Percentiles rank a stretch among this genome's conserved stretches.
phyloP scores from a whole-genome alignment of 257 asterid genomes.

The Scutellaria galericulata region DNA sequence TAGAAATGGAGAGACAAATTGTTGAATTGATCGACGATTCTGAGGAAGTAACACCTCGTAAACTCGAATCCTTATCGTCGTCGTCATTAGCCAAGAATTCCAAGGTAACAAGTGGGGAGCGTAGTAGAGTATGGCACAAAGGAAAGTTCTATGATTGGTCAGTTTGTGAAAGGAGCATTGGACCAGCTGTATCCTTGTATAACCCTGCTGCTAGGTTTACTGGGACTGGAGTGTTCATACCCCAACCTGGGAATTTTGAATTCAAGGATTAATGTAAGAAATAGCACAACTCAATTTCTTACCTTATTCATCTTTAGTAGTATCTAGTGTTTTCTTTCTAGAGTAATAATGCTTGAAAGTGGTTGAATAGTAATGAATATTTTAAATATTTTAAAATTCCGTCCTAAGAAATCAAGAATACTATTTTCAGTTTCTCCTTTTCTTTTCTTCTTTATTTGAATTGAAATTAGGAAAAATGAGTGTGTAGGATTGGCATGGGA shows the following conservation, averaged over 20 bases:
- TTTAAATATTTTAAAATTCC: too few species aligned
- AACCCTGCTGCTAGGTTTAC: not conserved
- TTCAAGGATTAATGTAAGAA: not conserved
- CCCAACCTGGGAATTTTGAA: slow-evolving; percentile 29
- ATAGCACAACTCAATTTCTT: not conserved
- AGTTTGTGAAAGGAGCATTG: not conserved
- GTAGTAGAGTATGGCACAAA: not conserved
- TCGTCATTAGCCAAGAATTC: not conserved
- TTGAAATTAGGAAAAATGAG: too few species aligned
- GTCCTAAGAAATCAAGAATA: too few species aligned
- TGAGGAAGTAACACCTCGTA: slow-evolving; percentile 17
- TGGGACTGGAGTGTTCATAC: slow-evolving; percentile 45
- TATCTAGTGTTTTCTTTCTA: not conserved
- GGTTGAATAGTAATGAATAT: too few species aligned
- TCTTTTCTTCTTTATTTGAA: too few species aligned
- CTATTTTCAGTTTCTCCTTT: too few species aligned
- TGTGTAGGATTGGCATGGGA: slow-evolving; percentile 60
- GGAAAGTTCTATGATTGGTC: slow-evolving; percentile 34
- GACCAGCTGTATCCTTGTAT: not conserved
- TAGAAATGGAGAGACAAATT: slow-evolving; percentile 33
- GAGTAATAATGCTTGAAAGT: too few species aligned
- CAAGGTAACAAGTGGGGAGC: not conserved
- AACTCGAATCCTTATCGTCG: not conserved
- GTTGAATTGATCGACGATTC: slow-evolving; percentile 27
- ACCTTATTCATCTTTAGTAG: not conserved